Percentiles rank a stretch among this genome's conserved stretches.
phyloP scores from a whole-genome alignment of 108 stramenopile species.

The Parmales sp. region DNA sequence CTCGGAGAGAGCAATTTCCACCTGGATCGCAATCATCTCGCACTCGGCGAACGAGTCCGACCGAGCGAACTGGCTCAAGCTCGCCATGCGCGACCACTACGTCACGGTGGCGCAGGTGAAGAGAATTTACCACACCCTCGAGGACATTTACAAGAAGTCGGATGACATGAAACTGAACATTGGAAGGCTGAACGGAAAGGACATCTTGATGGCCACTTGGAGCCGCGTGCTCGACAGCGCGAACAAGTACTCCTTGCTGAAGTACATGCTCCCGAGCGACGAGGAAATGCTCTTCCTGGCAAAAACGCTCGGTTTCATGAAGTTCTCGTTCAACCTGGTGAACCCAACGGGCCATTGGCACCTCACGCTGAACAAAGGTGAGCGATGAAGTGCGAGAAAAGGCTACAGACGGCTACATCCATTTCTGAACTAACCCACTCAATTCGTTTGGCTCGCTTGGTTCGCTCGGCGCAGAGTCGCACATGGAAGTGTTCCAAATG shows the following conservation, averaged over 20 bases:
- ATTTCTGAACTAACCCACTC: too few species aligned
- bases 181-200: too few species aligned
- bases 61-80: not conserved
- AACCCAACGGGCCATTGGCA: constrained; percentile 8
- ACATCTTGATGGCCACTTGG: not conserved
- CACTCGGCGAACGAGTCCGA: not conserved
- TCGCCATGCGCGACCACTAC: constrained; percentile 6
- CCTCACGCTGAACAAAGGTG: not conserved
- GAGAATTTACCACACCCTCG: not conserved
- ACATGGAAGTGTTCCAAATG: constrained; percentile 4
- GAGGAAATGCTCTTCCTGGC: not conserved
- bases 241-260: not conserved
- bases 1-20: not conserved
- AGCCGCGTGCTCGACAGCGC: not conserved
- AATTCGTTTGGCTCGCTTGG: too few species aligned
- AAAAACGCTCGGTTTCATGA: not conserved
- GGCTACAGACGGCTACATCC: too few species aligned
- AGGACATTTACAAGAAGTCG: not conserved
- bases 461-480: too few species aligned
- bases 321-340: not conserved
- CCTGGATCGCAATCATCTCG: not conserved
- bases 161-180: not conserved
- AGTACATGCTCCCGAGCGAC: not conserved
- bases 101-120: not conserved
- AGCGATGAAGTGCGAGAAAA: too few species aligned